phyloP scores from a whole-genome alignment of 2,329 filamentous ascomycete genomes.

The Colletotrichum tamarilloi region DNA sequence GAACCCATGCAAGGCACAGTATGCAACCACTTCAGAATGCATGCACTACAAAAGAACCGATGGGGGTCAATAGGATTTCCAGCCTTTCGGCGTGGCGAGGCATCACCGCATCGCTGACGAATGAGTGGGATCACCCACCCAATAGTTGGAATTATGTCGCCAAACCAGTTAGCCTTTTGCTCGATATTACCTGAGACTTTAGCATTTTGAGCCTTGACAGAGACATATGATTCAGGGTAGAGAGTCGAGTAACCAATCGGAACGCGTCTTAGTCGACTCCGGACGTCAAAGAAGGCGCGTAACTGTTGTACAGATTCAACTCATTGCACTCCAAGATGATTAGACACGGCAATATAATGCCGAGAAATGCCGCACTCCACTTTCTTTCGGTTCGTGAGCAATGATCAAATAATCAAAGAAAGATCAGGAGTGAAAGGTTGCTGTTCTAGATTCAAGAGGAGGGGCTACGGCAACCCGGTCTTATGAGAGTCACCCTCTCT shows the following conservation, averaged over 20 bases:
- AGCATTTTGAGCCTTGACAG: neutral
- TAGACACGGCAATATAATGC: neutral
- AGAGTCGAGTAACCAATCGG: neutral
- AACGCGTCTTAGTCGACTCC: neutral
- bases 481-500: neutral
- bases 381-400: neutral
- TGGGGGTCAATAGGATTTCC: neutral
- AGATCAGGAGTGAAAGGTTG: no score
- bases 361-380: neutral
- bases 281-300: neutral
- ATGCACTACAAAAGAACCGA: slow-evolving; percentile 17
- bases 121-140: neutral
- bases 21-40: neutral
- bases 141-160: neutral
- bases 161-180: neutral
- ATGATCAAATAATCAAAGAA: no score
- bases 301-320: neutral
- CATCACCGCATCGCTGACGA: neutral
- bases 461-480: neutral
- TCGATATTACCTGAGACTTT: neutral
- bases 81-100: neutral
- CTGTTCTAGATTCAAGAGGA: neutral
- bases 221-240: neutral
- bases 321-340: neutral
- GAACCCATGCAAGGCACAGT: slow-evolving; percentile 27